Base-by-base conservation (phyloP, 306 rosid species). In the Vigna angularis region DNA sequence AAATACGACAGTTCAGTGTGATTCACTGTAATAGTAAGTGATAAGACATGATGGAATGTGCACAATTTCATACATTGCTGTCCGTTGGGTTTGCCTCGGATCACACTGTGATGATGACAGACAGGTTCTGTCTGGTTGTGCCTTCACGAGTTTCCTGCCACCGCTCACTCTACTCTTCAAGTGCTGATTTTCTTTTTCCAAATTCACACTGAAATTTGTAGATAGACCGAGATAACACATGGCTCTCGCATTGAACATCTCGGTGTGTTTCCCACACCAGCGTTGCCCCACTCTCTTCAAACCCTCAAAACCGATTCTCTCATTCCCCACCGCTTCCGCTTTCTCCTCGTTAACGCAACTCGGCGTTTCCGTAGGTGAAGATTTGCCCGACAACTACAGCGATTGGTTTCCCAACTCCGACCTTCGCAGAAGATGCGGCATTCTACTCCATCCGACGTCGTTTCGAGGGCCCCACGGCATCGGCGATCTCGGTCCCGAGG, bases 371-470 rank as follows among this genome's bases (percentile, higher is more conserved):
- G 16, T 78, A 10, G 86, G 67, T 9, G 28, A 90, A 48, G 95
- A 90, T 70, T 81, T 92, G 0, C 94, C 98, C 8, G 20, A 36
- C 12, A 81, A 86, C 18, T 94, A 94, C 74, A 95, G 84, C 0
- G 87, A 90, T 26, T 85, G 91, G 79, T 70, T 89, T 55, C 97
- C 92, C 47, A 36, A 83, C 53, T 90, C 86, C 6, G 36, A 62
- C 0, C 66, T 76, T 48, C 95, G 89, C 52, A 87, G 93, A 80
- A 89, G 98, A 86, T 94, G 97, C 15, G 97, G 98, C 18, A 88
- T 94, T 66, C 36, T 89, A 4, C 93, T 94, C 63, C 98, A 94
- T 71, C 98, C 98, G 79, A 92, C 98, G 63, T 94, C 97, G 83
- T 89, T 92, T 82, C 85, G 85, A 2, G 93, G 98, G 1, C 97